Percentiles rank a stretch among this genome's conserved stretches.
phyloP scores from a whole-genome alignment of 1,284 basidiomycete genomes.

The Trametes hirsuta region DNA sequence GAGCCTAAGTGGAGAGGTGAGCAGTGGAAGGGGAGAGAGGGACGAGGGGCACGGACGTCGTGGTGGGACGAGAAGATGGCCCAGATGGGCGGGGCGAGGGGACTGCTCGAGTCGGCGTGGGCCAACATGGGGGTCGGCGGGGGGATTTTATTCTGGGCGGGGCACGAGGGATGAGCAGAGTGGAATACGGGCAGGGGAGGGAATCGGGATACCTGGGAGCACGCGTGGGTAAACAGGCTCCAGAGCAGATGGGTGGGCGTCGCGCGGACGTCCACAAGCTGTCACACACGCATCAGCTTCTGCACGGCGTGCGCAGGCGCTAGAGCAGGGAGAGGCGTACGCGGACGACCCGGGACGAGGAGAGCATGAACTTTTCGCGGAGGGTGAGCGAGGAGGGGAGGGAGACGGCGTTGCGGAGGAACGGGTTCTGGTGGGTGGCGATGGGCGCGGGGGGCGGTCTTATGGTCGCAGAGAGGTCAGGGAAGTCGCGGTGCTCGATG shows the following conservation, averaged over 20 bases:
- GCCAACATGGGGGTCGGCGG: conserved; percentile 12
- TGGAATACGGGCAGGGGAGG: not conserved
- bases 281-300: not conserved
- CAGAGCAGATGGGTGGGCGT: conserved; percentile 23
- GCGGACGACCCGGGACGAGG: conserved; percentile 15
- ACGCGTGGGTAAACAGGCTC: conserved; percentile 22
- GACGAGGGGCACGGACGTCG: conserved; percentile 11
- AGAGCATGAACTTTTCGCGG: conserved; percentile 10
- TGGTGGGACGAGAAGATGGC: conserved; percentile 17
- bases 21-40: not conserved
- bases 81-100: conserved; percentile 7
- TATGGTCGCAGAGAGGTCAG: conserved; percentile 4
- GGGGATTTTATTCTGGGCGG: conserved; percentile 6
- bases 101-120: not conserved
- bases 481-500: conserved; percentile 13
- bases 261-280: conserved; percentile 21
- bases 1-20: conserved; percentile 46
- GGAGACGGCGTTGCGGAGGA: conserved; percentile 12
- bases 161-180: not conserved
- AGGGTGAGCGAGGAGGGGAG: conserved; percentile 16
- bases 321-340: conserved; percentile 1
- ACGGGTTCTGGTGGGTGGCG: not conserved
- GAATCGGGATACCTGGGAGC: conserved; percentile 12
- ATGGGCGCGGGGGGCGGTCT: conserved; percentile 7
- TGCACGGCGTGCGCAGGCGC: not conserved